Percentiles rank a stretch among this genome's conserved stretches.
phyloP scores from a whole-genome alignment of 345 rosid genomes.

The Citrus glauca region DNA sequence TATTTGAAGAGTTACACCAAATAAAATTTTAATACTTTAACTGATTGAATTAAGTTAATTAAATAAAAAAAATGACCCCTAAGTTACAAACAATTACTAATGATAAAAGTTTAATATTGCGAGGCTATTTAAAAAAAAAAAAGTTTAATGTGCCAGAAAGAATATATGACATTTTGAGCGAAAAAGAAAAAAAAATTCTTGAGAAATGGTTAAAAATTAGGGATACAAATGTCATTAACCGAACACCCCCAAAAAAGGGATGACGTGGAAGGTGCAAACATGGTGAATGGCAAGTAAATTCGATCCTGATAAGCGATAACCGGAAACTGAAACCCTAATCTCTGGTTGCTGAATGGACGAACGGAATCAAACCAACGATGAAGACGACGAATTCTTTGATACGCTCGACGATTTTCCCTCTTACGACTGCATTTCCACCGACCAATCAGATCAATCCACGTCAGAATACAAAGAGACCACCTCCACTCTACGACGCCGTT shows the following conservation, averaged over 20 bases:
- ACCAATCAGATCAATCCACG: conserved; percentile 26
- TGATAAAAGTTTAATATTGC: too few species aligned
- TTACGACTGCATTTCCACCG: conserved; percentile 34
- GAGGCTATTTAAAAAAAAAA: too few species aligned
- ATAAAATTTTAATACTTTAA: too few species aligned
- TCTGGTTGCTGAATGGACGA: conserved; percentile 35
- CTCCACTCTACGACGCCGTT: conserved; percentile 34
- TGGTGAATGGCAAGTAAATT: not conserved
- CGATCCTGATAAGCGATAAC: not conserved
- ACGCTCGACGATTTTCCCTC: conserved; percentile 56
- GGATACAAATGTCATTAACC: not conserved
- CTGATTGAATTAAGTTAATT: too few species aligned
- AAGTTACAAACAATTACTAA: too few species aligned
- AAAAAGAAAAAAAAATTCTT: too few species aligned
- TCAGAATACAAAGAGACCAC: conserved; percentile 17
- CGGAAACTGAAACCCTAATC: not conserved
- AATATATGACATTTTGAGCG: too few species aligned
- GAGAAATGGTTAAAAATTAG: not conserved
- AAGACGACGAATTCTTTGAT: conserved; percentile 48
- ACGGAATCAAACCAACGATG: not conserved
- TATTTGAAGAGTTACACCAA: too few species aligned
- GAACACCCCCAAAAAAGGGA: not conserved
- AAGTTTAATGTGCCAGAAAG: too few species aligned
- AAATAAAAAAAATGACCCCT: too few species aligned
- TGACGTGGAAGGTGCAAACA: not conserved